Conservation (phyloP, 495 filamentous ascomycete species). For the Copromyces sp. region DNA sequence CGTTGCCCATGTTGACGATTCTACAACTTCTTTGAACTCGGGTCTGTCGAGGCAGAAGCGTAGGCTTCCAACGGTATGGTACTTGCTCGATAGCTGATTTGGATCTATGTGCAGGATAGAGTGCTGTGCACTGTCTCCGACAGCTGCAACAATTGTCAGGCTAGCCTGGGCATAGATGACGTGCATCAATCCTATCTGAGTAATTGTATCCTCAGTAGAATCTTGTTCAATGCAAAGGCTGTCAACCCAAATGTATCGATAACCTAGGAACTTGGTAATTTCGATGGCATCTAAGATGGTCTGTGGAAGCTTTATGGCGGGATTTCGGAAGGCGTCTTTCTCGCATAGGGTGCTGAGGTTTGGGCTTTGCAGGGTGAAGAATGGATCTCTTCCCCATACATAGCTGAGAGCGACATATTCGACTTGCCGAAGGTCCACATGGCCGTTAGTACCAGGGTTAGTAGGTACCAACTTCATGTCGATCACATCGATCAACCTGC, state of each 20-base stretch:
- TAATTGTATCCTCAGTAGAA: neutral
- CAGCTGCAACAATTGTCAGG: neutral
- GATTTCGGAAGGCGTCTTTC: neutral
- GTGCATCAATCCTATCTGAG: neutral
- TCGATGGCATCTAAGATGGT: slow-evolving; percentile 23
- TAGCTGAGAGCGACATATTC: slow-evolving; percentile 26
- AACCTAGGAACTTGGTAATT: slow-evolving; percentile 12
- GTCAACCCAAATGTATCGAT: slow-evolving; percentile 23
- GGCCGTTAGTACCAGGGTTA: slow-evolving; percentile 8
- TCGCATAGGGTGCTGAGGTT: slow-evolving; percentile 7
- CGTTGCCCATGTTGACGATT: neutral
- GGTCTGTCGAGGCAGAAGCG: neutral
- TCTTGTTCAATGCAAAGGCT: slow-evolving; percentile 17
- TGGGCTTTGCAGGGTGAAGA: slow-evolving; percentile 16
- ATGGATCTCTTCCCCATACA: slow-evolving; percentile 21
- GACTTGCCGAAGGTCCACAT: slow-evolving; percentile 2
- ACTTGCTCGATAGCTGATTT: neutral
- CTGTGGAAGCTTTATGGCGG: slow-evolving; percentile 9
- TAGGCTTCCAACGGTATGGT: neutral
- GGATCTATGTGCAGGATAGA: neutral
- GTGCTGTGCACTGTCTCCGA: neutral
- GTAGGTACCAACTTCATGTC: slow-evolving; percentile 4
- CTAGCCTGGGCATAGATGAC: neutral
- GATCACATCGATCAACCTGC: slow-evolving; percentile 21
- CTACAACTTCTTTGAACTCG: neutral